phyloP scores from a whole-genome alignment of 371 early-diverging fungal species.

The Mucor plumbeus region DNA sequence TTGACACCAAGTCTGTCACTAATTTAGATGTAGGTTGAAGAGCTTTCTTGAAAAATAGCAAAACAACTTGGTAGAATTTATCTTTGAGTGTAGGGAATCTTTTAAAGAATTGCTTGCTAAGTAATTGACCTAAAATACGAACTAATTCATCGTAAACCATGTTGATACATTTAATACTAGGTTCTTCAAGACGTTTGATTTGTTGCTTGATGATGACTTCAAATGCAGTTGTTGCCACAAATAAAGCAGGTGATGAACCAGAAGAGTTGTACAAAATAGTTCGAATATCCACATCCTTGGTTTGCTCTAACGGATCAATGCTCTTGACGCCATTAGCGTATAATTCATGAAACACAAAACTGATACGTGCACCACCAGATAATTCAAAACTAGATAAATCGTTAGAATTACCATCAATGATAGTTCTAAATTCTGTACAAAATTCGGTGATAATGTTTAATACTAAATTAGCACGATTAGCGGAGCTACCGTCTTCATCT shows the following conservation, averaged over 20 bases:
- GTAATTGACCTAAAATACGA: slow-evolving; percentile 88
- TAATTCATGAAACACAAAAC: slow-evolving; percentile 98
- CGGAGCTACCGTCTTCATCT: slow-evolving; percentile 58
- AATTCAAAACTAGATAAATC: slow-evolving; percentile 94
- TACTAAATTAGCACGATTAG: slow-evolving; percentile 78
- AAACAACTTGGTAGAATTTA: slow-evolving; percentile 87
- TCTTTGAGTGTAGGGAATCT: slow-evolving; percentile 95
- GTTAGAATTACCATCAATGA: slow-evolving; percentile 93
- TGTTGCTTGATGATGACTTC: slow-evolving; percentile 97
- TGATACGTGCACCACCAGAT: slow-evolving; percentile 97
- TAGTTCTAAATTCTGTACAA: slow-evolving; percentile 90
- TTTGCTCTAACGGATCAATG: slow-evolving; percentile 96
- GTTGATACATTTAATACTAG: slow-evolving; percentile 90
- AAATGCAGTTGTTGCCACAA: slow-evolving; percentile 98
- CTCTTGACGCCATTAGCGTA: slow-evolving; percentile 90
- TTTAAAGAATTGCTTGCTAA: slow-evolving; percentile 91
- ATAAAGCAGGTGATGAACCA: slow-evolving; percentile 94
- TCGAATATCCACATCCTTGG: slow-evolving; percentile 98
- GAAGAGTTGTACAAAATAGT: slow-evolving; percentile 98
- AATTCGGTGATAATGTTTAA: slow-evolving; percentile 97
- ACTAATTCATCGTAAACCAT: slow-evolving; percentile 97
- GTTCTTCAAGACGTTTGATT: slow-evolving; percentile 96
- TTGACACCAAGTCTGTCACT: slow-evolving; percentile 88
- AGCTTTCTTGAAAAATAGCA: slow-evolving; percentile 90
- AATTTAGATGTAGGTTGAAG: slow-evolving; percentile 92